A percentile compares a stretch with the other conserved stretches of the same genome.
phyloP scores from a whole-genome alignment of 129 eudicot species.

The Pseudognaphalium luteoalbum region DNA sequence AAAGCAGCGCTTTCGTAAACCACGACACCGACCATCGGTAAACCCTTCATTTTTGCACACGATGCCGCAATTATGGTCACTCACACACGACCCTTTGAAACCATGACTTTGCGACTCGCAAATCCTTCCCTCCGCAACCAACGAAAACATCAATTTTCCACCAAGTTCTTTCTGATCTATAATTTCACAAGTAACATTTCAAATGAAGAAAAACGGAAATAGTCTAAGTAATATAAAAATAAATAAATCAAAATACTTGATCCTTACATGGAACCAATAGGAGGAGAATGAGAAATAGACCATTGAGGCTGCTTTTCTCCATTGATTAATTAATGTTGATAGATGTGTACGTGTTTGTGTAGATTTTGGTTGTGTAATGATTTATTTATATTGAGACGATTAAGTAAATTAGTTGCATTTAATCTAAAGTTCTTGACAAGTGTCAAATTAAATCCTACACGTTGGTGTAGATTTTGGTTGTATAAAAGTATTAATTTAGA shows the following conservation, averaged over 20 bases:
- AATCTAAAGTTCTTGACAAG: neutral
- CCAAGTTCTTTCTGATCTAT: neutral
- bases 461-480: neutral
- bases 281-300: neutral
- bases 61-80: slow-evolving; percentile 15
- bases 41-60: slow-evolving; percentile 25
- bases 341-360: neutral
- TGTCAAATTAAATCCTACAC: neutral
- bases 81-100: slow-evolving; percentile 20
- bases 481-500: neutral
- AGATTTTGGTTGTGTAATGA: neutral
- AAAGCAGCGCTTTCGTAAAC: slow-evolving; percentile 18
- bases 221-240: too few species aligned
- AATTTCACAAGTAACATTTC: neutral
- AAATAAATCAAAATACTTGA: too few species aligned
- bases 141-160: neutral
- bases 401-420: neutral
- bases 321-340: neutral
- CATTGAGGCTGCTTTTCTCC: neutral
- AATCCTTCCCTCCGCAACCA: slow-evolving; percentile 13
- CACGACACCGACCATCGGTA: neutral
- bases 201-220: too few species aligned
- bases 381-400: too few species aligned
- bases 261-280: neutral
- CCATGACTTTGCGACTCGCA: slow-evolving; percentile 25